Evolutionary conservation across 192 early-diverging fungal species (phyloP).

Genomic region (Funneliformis geosporum): DNA sequence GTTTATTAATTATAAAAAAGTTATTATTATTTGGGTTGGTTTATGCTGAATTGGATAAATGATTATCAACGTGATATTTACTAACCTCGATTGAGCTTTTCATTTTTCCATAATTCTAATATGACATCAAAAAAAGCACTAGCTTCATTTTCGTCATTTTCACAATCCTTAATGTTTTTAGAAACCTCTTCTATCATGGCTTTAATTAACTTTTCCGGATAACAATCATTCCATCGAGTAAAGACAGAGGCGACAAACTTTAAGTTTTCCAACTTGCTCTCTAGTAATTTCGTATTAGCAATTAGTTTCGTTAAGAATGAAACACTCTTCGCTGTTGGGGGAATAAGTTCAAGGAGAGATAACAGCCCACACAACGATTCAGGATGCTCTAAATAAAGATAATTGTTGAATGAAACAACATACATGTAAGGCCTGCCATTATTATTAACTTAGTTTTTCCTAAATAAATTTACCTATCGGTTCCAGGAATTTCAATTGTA

Average conservation of each 20-base stretch:
- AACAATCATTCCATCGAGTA: not conserved
- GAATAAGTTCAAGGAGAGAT: not conserved
- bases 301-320: not conserved
- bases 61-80: not conserved
- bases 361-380: not conserved
- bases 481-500: not conserved
- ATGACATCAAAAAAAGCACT: not conserved
- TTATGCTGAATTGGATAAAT: not conserved
- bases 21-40: not conserved
- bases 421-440: not conserved
- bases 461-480: slow-evolving; percentile 3
- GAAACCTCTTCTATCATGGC: not conserved
- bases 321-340: not conserved
- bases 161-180: not conserved
- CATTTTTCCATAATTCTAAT: not conserved
- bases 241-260: not conserved
- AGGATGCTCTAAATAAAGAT: not conserved
- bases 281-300: not conserved
- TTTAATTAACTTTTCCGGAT: not conserved
- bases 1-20: not conserved
- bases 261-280: not conserved
- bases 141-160: not conserved
- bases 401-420: not conserved
- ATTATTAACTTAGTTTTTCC: too few species aligned
- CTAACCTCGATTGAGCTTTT: not conserved